Evolutionary conservation across 2,329 filamentous ascomycete genomes (phyloP), one percentile per base, ranked within the genome.

Genomic region (Pseudocercospora eumusae): DNA sequence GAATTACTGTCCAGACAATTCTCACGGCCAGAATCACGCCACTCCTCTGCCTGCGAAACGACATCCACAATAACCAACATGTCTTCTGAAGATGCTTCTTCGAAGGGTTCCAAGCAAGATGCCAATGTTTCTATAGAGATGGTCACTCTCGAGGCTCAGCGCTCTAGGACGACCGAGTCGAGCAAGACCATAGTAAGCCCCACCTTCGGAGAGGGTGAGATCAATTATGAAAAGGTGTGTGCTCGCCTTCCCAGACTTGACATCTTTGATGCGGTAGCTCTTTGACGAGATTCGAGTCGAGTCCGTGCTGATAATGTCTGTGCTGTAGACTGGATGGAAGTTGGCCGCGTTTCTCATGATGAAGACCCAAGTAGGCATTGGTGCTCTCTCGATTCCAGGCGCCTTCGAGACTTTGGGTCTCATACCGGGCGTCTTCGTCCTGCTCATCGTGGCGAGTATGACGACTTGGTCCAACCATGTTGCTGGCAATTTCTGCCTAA

Each of bases 401-500:
- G 76, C 76, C 0, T 57, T 64, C 25, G 71, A 82, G 55, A 70
- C 69, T 1, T 74, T 83, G 2, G 81, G 81, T 2, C 69, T 83
- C 13, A 71, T 82, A 10, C 81, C 81, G 0, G 81, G 81, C 18
- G 68, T 82, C 13, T 76, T 83, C 33, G 73, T 75, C 23, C 71
- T 83, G 4, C 36, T 75, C 2, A 57, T 66, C 4, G 76, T 83
- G 31, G 77, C 74, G 1, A 64, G 28, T 20, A 80, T 82, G 62
- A 81, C 80, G 0, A 79, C 77, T 1, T 83, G 81, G 81, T 81
- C 80, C 0, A 74, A 76, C 55, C 81, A 80, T 63, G 78, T 81
- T 18, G 73, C 83, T 13, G 81, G 79, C 9, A 68, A 72, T 11
- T 85, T 85, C 74, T 85, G 84, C 67, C 65, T 83, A 33, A 74